These are phyloP conservation scores for Dendrobium nobile DNA, from an alignment of 106 monocot genomes.

Conservation along the genomic window DNA sequence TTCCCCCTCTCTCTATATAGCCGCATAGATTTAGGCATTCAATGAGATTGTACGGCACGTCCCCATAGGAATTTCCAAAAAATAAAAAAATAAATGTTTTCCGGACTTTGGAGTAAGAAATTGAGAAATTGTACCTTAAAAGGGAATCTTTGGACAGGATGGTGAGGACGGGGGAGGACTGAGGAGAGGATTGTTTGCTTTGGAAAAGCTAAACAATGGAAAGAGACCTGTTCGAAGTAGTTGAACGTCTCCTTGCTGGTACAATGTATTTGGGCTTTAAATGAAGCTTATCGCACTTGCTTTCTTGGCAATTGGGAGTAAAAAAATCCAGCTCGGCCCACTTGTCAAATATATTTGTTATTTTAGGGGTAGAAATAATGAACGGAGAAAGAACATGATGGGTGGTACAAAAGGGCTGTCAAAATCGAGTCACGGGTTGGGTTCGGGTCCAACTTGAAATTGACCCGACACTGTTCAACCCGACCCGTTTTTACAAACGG, in stretches of 20 bases:
- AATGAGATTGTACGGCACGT: background rate
- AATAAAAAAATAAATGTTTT: too few relatives aligned
- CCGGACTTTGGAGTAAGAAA: background rate
- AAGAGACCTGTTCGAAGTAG: background rate
- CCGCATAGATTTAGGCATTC: background rate
- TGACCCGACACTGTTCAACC: too few relatives aligned
- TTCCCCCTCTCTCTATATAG: background rate
- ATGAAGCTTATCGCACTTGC: background rate
- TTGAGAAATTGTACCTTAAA: background rate
- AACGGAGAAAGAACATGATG: too few relatives aligned
- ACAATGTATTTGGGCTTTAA: background rate
- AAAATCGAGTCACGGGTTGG: too few relatives aligned
- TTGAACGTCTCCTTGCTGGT: background rate
- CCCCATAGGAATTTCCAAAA: background rate
- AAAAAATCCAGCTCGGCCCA: background rate
- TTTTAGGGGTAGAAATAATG: too few relatives aligned
- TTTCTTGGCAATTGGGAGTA: background rate
- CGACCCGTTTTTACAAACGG: too few relatives aligned
- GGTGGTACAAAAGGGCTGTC: too few relatives aligned
- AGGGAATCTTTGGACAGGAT: background rate
- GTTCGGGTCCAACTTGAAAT: too few relatives aligned
- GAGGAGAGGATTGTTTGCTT: background rate
- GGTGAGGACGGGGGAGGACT: background rate
- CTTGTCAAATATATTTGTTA: too few relatives aligned
- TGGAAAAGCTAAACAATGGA: background rate